Evolutionary conservation across 164 flowering plant genomes (phyloP).

Genomic region (Stephania yunnanensis): DNA sequence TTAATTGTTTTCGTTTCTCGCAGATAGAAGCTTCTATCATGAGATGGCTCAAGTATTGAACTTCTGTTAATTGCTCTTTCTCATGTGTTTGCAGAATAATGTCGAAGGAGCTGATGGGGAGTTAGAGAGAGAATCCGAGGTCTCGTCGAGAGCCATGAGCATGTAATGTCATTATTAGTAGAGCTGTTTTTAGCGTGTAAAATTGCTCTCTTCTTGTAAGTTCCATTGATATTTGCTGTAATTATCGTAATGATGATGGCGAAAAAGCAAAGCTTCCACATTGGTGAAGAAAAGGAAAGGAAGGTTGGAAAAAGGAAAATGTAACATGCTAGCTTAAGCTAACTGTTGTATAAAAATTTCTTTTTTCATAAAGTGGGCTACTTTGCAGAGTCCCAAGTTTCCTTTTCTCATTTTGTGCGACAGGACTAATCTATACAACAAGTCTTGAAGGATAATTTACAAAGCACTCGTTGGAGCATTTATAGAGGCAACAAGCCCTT

Average conservation of each 20-base stretch:
- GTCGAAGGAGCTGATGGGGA: slow-evolving; percentile 35
- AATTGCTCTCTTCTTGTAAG: slow-evolving; percentile 19
- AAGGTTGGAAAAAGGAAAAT: slow-evolving; percentile 7
- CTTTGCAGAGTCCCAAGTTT: neutral
- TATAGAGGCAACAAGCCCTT: too few relatives aligned
- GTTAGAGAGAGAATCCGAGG: slow-evolving; percentile 53
- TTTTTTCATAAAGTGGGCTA: slow-evolving; percentile 4
- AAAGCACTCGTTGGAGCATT: too few relatives aligned
- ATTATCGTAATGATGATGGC: slow-evolving; percentile 27
- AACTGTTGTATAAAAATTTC: slow-evolving; percentile 16
- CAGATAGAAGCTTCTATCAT: neutral
- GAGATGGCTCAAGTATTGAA: neutral
- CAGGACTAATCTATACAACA: too few relatives aligned
- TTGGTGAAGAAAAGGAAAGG: slow-evolving; percentile 10
- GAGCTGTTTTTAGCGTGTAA: slow-evolving; percentile 21
- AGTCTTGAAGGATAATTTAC: too few relatives aligned
- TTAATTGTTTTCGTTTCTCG: slow-evolving; percentile 26
- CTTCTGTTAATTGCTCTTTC: neutral
- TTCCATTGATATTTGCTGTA: slow-evolving; percentile 34
- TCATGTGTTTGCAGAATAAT: slow-evolving; percentile 28
- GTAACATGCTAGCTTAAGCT: slow-evolving; percentile 30
- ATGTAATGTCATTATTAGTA: slow-evolving; percentile 35
- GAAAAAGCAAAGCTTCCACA: slow-evolving; percentile 25
- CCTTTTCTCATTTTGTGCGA: too few relatives aligned
- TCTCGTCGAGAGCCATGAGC: slow-evolving; percentile 82